These are phyloP conservation scores for Dendryphion nanum DNA, from an alignment of 2,329 filamentous ascomycete species.

Conservation along the genomic window DNA sequence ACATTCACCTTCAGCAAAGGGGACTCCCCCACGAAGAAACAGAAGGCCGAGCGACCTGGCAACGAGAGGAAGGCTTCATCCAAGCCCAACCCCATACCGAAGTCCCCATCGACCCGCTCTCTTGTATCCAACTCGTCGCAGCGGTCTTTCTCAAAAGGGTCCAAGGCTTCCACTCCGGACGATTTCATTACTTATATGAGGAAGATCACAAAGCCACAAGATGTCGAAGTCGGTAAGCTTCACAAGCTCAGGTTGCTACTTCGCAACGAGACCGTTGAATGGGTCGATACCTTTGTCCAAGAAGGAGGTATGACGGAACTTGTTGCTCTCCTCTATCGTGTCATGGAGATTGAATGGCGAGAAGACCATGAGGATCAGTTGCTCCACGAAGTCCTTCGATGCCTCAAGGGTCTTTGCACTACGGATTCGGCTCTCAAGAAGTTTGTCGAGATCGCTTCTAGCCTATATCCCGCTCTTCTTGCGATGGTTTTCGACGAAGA, in stretches of 20 bases:
- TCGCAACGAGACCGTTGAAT: constrained; percentile 90
- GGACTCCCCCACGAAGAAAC: constrained; percentile 73
- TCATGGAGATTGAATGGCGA: constrained; percentile 94
- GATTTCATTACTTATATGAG: constrained; percentile 86
- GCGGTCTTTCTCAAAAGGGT: constrained; percentile 65
- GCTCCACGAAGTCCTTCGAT: constrained; percentile 87
- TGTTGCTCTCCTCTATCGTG: constrained; percentile 80
- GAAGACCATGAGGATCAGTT: constrained; percentile 95
- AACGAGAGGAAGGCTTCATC: constrained; percentile 63
- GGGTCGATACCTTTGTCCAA: constrained; percentile 89
- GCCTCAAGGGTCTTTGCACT: constrained; percentile 90
- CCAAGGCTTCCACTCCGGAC: constrained; percentile 70
- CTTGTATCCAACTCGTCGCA: constrained; percentile 56
- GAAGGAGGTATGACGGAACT: constrained; percentile 92
- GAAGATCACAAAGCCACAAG: constrained; percentile 76
- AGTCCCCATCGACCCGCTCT: constrained; percentile 59
- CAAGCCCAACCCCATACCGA: constrained; percentile 69
- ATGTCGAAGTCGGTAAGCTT: constrained; percentile 88
- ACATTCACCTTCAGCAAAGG: constrained; percentile 77
- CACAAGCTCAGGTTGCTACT: constrained; percentile 89
- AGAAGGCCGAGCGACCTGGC: constrained; percentile 63
- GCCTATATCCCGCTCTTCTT: constrained; percentile 81
- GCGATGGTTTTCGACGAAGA: constrained; percentile 96
- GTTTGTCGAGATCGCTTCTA: constrained; percentile 73
- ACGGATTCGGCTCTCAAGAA: constrained; percentile 82